Percentiles rank a stretch among this genome's conserved stretches.
These are phyloP conservation scores for Aspergillus ustus DNA, from an alignment of 2,329 filamentous ascomycete genomes.

Conservation along the genomic window DNA sequence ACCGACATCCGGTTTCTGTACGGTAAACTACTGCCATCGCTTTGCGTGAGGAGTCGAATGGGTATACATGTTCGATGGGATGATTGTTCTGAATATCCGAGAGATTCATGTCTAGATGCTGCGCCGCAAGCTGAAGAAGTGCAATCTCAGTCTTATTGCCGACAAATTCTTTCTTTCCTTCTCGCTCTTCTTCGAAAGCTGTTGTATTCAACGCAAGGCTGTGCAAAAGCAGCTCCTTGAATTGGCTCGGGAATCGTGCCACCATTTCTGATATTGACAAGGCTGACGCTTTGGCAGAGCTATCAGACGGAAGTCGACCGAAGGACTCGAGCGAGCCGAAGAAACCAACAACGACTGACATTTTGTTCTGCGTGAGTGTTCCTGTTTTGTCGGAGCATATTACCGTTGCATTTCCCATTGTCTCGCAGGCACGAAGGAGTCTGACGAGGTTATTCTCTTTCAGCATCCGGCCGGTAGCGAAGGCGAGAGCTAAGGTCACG, in stretches of 20 bases:
- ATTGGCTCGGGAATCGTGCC: constrained; percentile 34
- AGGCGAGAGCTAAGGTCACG: constrained; percentile 75
- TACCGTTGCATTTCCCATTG: constrained; percentile 79
- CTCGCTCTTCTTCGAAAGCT: constrained; percentile 75
- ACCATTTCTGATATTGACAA: constrained; percentile 35
- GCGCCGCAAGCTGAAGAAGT: constrained; percentile 68
- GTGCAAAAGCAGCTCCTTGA: constrained; percentile 44
- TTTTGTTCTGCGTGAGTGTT: constrained; percentile 74
- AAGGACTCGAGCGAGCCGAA: constrained; percentile 65
- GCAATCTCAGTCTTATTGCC: constrained; percentile 80
- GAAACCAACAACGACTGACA: constrained; percentile 76
- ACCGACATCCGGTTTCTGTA: constrained; percentile 44
- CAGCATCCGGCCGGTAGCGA: constrained; percentile 77
- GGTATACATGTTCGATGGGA: constrained; percentile 68
- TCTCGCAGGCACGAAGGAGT: constrained; percentile 77
- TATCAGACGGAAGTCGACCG: constrained; percentile 44
- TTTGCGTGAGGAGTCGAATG: constrained; percentile 76
- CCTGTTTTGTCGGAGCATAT: constrained; percentile 83
- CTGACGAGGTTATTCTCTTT: constrained; percentile 78
- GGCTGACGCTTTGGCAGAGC: constrained; percentile 57
- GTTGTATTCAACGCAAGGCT: constrained; percentile 63
- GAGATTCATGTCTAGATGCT: constrained; percentile 70
- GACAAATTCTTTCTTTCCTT: constrained; percentile 68
- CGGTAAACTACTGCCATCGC: constrained; percentile 60
- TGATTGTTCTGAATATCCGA: constrained; percentile 65